phyloP scores from a whole-genome alignment of 2,329 filamentous ascomycete species.

The Westerdykella sp. region DNA sequence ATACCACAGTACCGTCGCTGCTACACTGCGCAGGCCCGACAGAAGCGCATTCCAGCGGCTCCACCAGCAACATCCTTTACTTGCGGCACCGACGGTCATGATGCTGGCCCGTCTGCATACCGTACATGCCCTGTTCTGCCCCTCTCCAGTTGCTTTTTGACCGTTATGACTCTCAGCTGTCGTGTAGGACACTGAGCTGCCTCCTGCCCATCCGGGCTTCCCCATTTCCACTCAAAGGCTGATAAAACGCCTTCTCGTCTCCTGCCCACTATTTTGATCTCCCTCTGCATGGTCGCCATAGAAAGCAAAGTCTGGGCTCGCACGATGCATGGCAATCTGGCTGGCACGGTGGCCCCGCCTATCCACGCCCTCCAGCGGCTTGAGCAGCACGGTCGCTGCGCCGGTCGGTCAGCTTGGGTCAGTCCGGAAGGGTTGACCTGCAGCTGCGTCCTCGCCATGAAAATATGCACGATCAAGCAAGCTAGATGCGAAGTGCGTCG shows the following conservation, averaged over 20 bases:
- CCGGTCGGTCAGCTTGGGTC: constrained; percentile 34
- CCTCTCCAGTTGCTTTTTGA: constrained; percentile 17
- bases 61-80: constrained; percentile 7
- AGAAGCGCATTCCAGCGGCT: constrained; percentile 14
- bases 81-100: constrained; percentile 10
- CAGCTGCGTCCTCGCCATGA: constrained; percentile 30
- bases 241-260: constrained; percentile 21
- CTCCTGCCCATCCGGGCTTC: constrained; percentile 4
- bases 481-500: constrained; percentile 30
- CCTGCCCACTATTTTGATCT: constrained; percentile 21
- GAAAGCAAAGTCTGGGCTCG: constrained; percentile 9
- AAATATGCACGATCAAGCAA: constrained; percentile 31
- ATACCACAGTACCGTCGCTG: constrained; percentile 16
- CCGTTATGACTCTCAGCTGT: constrained; percentile 28
- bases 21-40: constrained; percentile 18
- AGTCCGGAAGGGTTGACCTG: constrained; percentile 24
- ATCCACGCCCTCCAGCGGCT: constrained; percentile 25
- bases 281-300: constrained; percentile 24
- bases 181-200: constrained; percentile 7
- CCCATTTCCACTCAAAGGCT: constrained; percentile 22
- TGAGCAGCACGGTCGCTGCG: constrained; percentile 25
- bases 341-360: constrained; percentile 19
- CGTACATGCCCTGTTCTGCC: constrained; percentile 13
- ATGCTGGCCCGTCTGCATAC: constrained; percentile 8
- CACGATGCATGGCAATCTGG: constrained; percentile 27